Conservation (phyloP, 2,329 filamentous ascomycete genomes). For the Cryoendolithus antarcticus region DNA sequence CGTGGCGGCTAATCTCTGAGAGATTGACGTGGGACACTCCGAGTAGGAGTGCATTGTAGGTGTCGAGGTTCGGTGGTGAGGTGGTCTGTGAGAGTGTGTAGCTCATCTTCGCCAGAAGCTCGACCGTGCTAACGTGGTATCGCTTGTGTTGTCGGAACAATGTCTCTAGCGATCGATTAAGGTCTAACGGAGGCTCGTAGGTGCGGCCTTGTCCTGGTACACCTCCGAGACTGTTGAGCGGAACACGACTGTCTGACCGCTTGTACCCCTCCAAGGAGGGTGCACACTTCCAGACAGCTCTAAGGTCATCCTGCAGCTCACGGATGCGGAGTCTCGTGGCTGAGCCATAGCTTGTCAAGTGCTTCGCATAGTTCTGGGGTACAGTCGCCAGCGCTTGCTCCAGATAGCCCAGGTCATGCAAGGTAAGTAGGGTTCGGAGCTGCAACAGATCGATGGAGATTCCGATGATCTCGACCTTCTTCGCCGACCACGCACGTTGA, state of each 20-base stretch:
- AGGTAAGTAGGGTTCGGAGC: slow-evolving; percentile 21
- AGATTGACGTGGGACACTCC: slow-evolving; percentile 39
- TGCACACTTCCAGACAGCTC: neutral
- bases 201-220: neutral
- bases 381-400: slow-evolving; percentile 12
- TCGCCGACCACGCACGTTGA: slow-evolving; percentile 20
- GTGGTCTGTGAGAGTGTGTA: slow-evolving; percentile 55
- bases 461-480: slow-evolving; percentile 32
- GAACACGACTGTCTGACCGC: neutral
- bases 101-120: slow-evolving; percentile 30
- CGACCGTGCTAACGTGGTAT: slow-evolving; percentile 7
- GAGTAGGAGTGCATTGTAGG: slow-evolving; percentile 59
- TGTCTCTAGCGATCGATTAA: slow-evolving; percentile 13
- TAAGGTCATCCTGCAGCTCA: slow-evolving; percentile 1
- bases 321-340: slow-evolving; percentile 5
- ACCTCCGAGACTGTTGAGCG: slow-evolving; percentile 1
- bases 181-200: slow-evolving; percentile 10
- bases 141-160: slow-evolving; percentile 14
- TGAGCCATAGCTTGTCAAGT: neutral
- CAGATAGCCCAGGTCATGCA: slow-evolving; percentile 10
- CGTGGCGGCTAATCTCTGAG: slow-evolving; percentile 13
- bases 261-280: slow-evolving; percentile 4
- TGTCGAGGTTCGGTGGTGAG: slow-evolving; percentile 51
- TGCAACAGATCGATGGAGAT: slow-evolving; percentile 29
- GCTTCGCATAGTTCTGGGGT: slow-evolving; percentile 11